Base-by-base conservation (phyloP, 306 rosid genomes). In the Quercus gilva region DNA sequence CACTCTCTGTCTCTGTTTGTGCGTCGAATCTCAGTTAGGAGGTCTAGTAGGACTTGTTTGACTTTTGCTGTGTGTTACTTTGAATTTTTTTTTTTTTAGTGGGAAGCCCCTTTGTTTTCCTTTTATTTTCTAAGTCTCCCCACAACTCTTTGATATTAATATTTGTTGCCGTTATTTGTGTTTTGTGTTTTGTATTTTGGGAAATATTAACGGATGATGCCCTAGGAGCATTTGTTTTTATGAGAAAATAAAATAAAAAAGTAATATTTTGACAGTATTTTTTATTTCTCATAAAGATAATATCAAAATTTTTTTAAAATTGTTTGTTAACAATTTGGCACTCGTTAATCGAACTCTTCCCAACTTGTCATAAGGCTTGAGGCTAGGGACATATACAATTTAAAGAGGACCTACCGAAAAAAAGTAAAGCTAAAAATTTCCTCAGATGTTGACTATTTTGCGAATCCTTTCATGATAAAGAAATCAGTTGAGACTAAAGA, bases 1-100 rank as follows among this genome's bases (percentile, higher is more conserved):
- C 28, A 2, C 28, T 45, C n/a, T 37, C 4, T 28, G 4, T 28
- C 12, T 12, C 53, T 49, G 4, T 49, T 43, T n/a, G 23, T 60
- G 65, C 81, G 20, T 56, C 72, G 81, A 79, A 81, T 85, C 87
- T 79, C 76, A 28, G 86, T 84, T 83, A 20, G 78, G 53, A 49
- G 53, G 14, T 49, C 1, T 2, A 45, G 35, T 31, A 43, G 17
- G 35, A 59, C 83, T 71, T 23, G 70, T 81, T 84, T 85, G 89
- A 87, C 89, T 81, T 86, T 74, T 65, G 45, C 2, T 7, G 43
- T 45, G 33, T 11, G 33, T 73, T 45, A 43, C 20, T 2, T 3
- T 68, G 5, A 8, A 1, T 29, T 61, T 37, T 51, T 64, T 29
- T 61, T 37, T 51, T 64, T 14, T 1, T 37, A 2, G 45, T 37